Evolutionary conservation across 2,329 filamentous ascomycete genomes (phyloP).

Genomic region (Hymenoscyphus linearis): DNA sequence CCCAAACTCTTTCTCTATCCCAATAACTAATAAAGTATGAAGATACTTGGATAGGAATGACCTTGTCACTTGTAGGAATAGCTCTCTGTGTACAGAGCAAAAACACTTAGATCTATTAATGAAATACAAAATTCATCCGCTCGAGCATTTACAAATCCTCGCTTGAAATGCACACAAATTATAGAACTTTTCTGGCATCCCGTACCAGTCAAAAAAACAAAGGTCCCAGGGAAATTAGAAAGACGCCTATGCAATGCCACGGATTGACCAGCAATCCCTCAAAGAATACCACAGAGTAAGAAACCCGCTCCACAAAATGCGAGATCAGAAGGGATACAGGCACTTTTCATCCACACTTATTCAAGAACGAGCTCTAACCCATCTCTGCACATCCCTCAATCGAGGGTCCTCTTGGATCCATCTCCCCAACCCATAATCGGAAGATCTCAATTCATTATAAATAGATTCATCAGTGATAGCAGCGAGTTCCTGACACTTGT

Average conservation of each 20-base stretch:
- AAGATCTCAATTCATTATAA: constrained; percentile 49
- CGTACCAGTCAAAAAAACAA: constrained; percentile 10
- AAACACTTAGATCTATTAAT: constrained; percentile 9
- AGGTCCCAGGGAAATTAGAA: not conserved
- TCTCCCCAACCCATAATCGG: constrained; percentile 51
- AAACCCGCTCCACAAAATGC: constrained; percentile 11
- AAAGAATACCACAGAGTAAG: not conserved
- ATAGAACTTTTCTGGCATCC: constrained; percentile 11
- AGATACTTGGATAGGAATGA: constrained; percentile 84
- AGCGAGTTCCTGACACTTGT: constrained; percentile 47
- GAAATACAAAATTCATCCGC: constrained; percentile 4
- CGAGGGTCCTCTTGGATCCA: constrained; percentile 60
- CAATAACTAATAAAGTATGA: constrained; percentile 7
- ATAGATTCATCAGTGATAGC: constrained; percentile 54
- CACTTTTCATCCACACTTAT: not conserved
- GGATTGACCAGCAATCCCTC: not conserved
- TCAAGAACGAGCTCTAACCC: constrained; percentile 43
- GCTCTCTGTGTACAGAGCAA: constrained; percentile 75
- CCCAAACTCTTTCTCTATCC: not conserved
- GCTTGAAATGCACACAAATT: constrained; percentile 8
- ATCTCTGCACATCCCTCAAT: constrained; percentile 51
- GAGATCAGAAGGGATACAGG: not conserved
- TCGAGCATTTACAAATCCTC: constrained; percentile 17
- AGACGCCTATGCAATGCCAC: constrained; percentile 16
- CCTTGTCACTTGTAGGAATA: constrained; percentile 72